Conservation (phyloP, 495 filamentous ascomycete genomes). For the Aeminium ludgeri region DNA sequence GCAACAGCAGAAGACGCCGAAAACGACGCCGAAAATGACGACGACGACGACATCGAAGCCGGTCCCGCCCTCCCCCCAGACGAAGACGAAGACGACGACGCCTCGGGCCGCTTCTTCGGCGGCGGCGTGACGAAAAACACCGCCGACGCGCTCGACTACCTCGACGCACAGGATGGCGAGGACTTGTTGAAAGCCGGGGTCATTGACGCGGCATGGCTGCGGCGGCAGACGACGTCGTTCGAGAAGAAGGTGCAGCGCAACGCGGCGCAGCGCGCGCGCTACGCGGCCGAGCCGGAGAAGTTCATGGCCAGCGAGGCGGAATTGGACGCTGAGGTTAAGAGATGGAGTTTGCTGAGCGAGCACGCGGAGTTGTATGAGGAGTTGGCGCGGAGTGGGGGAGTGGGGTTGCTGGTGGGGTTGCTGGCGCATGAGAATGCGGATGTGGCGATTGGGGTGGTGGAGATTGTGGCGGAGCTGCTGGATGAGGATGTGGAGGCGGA, state of each 20-base stretch:
- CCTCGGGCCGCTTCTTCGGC: constrained; percentile 90
- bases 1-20: constrained; percentile 37
- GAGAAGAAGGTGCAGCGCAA: constrained; percentile 87
- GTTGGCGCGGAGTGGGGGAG: constrained; percentile 64
- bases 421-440: constrained; percentile 94
- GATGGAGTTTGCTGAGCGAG: constrained; percentile 73
- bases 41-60: constrained; percentile 46
- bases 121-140: constrained; percentile 71
- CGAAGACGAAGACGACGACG: constrained; percentile 56
- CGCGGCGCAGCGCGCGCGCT: constrained; percentile 77
- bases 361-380: constrained; percentile 73
- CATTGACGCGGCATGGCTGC: constrained; percentile 45
- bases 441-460: constrained; percentile 80
- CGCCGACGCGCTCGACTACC: constrained; percentile 74
- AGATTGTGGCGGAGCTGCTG: constrained; percentile 82
- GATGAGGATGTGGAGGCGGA: constrained; percentile 85
- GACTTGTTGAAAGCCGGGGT: constrained; percentile 21
- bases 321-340: constrained; percentile 75
- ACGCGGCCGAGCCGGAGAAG: constrained; percentile 68
- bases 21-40: constrained; percentile 36
- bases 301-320: constrained; percentile 81
- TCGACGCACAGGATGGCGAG: constrained; percentile 51
- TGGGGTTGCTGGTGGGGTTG: constrained; percentile 56
- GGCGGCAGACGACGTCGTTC: constrained; percentile 65
- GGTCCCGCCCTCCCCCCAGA: constrained; percentile 53